Conservation (phyloP, 2,329 filamentous ascomycete species). For the Diaporthe vaccinii region DNA sequence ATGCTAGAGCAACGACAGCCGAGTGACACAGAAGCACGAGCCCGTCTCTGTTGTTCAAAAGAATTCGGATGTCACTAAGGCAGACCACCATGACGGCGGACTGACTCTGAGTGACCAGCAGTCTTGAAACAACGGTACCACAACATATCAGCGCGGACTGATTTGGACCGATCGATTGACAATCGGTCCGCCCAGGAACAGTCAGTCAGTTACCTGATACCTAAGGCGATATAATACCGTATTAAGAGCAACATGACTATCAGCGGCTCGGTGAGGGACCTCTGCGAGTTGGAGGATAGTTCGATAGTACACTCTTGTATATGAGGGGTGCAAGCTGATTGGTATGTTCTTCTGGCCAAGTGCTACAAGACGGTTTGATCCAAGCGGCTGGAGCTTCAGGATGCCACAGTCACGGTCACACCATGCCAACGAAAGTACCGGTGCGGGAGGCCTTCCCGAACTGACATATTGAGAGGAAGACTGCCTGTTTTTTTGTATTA, state of each 20-base stretch:
- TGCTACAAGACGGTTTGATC: background rate
- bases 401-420: background rate
- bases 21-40: background rate
- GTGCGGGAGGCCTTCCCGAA: background rate
- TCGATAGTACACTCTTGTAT: background rate
- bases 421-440: background rate
- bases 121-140: background rate
- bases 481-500: background rate
- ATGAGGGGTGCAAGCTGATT: background rate
- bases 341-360: background rate
- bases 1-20: background rate
- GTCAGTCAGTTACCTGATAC: background rate
- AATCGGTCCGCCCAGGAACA: no score
- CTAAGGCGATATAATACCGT: background rate
- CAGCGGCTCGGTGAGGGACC: no score
- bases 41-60: background rate
- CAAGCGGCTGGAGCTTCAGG: slow-evolving; percentile 2
- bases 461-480: background rate
- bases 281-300: background rate
- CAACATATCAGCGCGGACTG: no score
- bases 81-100: background rate
- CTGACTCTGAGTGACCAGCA: background rate
- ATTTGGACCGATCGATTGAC: background rate
- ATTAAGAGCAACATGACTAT: no score
- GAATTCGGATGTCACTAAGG: background rate